Percentiles rank a stretch among this genome's conserved stretches.
Evolutionary conservation across 164 flowering plant species (phyloP).

Genomic region (Euptelea pleiosperma): DNA sequence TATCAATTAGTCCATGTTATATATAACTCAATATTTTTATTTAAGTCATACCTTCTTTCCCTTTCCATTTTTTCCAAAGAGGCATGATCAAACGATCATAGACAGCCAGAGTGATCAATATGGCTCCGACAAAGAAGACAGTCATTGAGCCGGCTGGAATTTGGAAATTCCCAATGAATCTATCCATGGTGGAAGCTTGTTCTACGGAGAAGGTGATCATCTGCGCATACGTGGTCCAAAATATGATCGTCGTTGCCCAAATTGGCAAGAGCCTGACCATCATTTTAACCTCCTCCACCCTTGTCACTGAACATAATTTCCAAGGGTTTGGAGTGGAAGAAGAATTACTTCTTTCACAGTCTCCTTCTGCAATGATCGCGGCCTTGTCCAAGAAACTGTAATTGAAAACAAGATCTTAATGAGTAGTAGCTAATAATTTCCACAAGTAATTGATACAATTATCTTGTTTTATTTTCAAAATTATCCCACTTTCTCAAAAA

Average conservation of each 20-base stretch:
- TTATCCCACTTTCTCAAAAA: too few relatives aligned
- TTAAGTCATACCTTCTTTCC: conserved; percentile 74
- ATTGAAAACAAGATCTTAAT: conserved; percentile 1
- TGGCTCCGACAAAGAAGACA: conserved; percentile 79
- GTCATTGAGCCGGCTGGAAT: conserved; percentile 95
- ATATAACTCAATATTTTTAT: too few relatives aligned
- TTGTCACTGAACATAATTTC: conserved; percentile 63
- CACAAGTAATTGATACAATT: too few relatives aligned
- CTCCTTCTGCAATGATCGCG: conserved; percentile 47
- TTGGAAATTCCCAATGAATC: conserved; percentile 57
- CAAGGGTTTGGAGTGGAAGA: conserved; percentile 51
- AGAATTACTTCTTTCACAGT: conserved; percentile 26
- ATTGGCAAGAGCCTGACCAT: conserved; percentile 54
- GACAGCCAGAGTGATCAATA: conserved; percentile 54
- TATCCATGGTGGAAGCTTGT: conserved; percentile 78
- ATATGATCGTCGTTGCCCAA: conserved; percentile 83
- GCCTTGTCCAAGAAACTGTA: conserved; percentile 67
- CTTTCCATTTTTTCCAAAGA: conserved; percentile 70
- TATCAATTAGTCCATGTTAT: too few relatives aligned
- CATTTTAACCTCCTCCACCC: conserved; percentile 80
- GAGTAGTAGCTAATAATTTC: background rate
- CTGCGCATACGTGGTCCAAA: conserved; percentile 88
- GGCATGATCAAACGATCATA: conserved; percentile 83
- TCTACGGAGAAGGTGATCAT: conserved; percentile 86
- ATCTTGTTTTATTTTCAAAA: too few relatives aligned